These are phyloP conservation scores for Scytalidium lignicola DNA, from an alignment of 2,329 filamentous ascomycete species.

Conservation along the genomic window DNA sequence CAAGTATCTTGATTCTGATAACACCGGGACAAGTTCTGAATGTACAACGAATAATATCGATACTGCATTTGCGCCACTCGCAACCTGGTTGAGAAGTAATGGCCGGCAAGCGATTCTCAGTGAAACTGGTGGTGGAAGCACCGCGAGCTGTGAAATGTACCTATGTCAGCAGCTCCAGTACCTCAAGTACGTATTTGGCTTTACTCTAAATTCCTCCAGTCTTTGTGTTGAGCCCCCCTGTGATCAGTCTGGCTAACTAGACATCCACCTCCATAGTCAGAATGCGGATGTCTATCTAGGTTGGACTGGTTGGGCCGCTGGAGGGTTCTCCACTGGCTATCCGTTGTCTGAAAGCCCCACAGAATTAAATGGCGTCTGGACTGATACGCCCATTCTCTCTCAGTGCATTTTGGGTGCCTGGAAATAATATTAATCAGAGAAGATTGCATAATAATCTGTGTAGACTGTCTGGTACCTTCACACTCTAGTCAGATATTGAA, in stretches of 20 bases:
- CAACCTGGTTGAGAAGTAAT: conserved; percentile 40
- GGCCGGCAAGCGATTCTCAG: conserved; percentile 42
- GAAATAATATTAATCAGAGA: neutral
- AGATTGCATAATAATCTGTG: too few relatives aligned
- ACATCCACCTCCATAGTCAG: neutral
- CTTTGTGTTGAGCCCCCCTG: neutral
- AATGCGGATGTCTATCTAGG: conserved; percentile 5
- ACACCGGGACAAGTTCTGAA: conserved; percentile 45
- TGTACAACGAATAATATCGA: conserved; percentile 49
- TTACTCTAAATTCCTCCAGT: neutral
- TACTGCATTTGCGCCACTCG: conserved; percentile 39
- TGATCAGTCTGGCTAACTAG: neutral
- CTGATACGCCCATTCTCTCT: conserved; percentile 15
- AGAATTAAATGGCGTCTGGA: conserved; percentile 16
- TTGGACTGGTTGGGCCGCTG: conserved; percentile 28
- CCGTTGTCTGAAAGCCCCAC: conserved; percentile 17
- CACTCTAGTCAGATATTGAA: too few relatives aligned
- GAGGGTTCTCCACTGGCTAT: conserved; percentile 24
- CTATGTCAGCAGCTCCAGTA: conserved; percentile 23
- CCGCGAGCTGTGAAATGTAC: conserved; percentile 20
- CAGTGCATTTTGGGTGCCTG: conserved; percentile 20
- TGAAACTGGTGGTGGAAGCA: conserved; percentile 41
- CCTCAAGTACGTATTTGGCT: conserved; percentile 13
- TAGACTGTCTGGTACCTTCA: too few relatives aligned
- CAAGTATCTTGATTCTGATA: conserved; percentile 56